Conservation (phyloP, 306 rosid genomes). For the Lithocarpus polystachyus region DNA sequence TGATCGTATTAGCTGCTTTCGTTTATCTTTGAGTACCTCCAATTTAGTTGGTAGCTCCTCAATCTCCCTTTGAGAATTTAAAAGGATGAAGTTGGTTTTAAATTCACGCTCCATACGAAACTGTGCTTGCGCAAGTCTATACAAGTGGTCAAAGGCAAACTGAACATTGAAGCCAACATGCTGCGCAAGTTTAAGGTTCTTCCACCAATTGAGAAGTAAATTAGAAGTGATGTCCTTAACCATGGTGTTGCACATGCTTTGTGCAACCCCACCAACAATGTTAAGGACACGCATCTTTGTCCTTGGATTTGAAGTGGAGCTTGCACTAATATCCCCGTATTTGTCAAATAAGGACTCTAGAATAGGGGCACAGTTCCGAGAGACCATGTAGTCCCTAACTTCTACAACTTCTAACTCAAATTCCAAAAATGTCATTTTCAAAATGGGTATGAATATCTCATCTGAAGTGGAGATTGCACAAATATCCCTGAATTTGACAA, state of each 20-base stretch:
- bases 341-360: neutral
- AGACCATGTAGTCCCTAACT: neutral
- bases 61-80: too few species aligned
- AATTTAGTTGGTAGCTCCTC: too few species aligned
- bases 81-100: rapidly evolving
- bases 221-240: neutral
- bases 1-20: too few species aligned
- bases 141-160: neutral
- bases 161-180: neutral
- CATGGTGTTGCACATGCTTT: neutral
- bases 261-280: neutral
- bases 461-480: too few species aligned
- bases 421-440: neutral
- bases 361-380: neutral
- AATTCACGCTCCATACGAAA: neutral
- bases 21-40: too few species aligned
- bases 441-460: too few species aligned
- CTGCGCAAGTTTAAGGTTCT: neutral
- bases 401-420: neutral
- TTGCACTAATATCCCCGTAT: neutral
- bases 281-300: neutral
- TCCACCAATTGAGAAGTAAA: neutral
- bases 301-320: neutral
- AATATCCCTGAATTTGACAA: too few species aligned
- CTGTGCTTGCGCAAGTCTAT: neutral